Evolutionary conservation across 768 basidiomycete genomes (phyloP).

Genomic region (Sporobolomyces pararoseus): DNA sequence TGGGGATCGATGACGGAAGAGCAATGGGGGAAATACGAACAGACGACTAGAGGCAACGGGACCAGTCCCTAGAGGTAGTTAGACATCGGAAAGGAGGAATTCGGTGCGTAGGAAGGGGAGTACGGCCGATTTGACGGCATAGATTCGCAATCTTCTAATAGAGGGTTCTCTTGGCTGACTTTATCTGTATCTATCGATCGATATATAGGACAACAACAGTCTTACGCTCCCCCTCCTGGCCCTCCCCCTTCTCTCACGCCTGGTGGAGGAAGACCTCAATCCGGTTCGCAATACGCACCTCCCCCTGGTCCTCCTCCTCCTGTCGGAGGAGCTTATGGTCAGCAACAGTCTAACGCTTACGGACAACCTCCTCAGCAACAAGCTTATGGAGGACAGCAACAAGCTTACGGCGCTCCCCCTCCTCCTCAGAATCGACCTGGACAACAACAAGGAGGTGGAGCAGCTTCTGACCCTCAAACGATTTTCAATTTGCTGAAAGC

Average conservation of each 20-base stretch:
- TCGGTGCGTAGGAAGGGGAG: too few species aligned
- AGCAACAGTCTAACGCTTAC: not conserved
- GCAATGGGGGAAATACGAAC: too few species aligned
- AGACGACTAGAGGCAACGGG: too few species aligned
- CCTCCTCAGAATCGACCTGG: too few species aligned
- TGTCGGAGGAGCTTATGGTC: constrained; percentile 8
- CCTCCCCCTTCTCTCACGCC: constrained; percentile 5
- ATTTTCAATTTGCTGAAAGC: constrained; percentile 13
- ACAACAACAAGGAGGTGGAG: not conserved
- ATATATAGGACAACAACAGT: not conserved
- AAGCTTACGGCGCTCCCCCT: constrained; percentile 7
- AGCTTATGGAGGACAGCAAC: not conserved
- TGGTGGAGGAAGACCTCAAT: constrained; percentile 3
- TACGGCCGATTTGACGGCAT: too few species aligned
- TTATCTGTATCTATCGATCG: not conserved
- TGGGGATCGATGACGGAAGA: constrained; percentile 3
- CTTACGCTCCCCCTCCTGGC: constrained; percentile 9
- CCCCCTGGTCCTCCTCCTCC: constrained; percentile 18
- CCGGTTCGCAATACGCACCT: constrained; percentile 18
- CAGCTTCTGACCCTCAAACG: constrained; percentile 1
- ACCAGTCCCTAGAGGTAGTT: too few species aligned
- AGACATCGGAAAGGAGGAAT: too few species aligned
- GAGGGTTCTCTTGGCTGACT: constrained; percentile 6
- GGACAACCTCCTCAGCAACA: constrained; percentile 7
- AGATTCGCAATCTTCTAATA: too few species aligned